Evolutionary conservation across 176 grass and related monocot species (phyloP).

Genomic region (Phoenix dactylifera): DNA sequence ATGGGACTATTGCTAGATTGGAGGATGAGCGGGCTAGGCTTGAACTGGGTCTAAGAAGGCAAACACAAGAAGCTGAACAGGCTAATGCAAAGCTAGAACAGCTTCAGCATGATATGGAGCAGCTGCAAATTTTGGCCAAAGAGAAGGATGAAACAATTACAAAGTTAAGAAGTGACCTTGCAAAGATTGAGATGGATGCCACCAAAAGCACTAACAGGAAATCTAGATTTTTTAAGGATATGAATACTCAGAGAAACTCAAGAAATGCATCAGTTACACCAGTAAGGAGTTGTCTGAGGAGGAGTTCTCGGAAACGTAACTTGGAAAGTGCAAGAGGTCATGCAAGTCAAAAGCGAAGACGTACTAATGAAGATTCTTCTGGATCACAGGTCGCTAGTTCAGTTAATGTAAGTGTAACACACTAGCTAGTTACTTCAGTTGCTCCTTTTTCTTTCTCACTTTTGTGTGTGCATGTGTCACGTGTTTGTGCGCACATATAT

Average conservation of each 20-base stretch:
- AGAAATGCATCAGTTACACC: slow-evolving; percentile 13
- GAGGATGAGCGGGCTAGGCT: slow-evolving; percentile 14
- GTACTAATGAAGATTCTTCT: slow-evolving; percentile 10
- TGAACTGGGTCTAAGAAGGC: slow-evolving; percentile 2
- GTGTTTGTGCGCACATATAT: too few species aligned
- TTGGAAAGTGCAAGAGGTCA: slow-evolving; percentile 14
- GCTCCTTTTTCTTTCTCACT: background rate
- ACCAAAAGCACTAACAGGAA: slow-evolving; percentile 16
- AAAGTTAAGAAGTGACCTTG: slow-evolving; percentile 19
- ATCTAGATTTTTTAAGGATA: slow-evolving; percentile 20
- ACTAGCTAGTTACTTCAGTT: slow-evolving; percentile 3
- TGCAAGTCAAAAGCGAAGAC: slow-evolving; percentile 32
- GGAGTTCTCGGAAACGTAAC: background rate
- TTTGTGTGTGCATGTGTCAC: background rate
- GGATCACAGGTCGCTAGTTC: slow-evolving; percentile 1
- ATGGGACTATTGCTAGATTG: slow-evolving; percentile 22
- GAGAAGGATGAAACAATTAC: slow-evolving; percentile 23
- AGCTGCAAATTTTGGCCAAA: slow-evolving; percentile 26
- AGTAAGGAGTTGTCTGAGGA: background rate
- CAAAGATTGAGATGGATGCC: slow-evolving; percentile 14
- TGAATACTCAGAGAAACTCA: slow-evolving; percentile 1
- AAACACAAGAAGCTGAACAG: slow-evolving; percentile 12
- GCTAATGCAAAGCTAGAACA: slow-evolving; percentile 21
- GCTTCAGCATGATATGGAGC: slow-evolving; percentile 25
- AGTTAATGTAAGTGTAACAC: slow-evolving; percentile 41